Evolutionary conservation across 176 grass and related monocot species (phyloP).

Genomic region (Pontederia paniculata): DNA sequence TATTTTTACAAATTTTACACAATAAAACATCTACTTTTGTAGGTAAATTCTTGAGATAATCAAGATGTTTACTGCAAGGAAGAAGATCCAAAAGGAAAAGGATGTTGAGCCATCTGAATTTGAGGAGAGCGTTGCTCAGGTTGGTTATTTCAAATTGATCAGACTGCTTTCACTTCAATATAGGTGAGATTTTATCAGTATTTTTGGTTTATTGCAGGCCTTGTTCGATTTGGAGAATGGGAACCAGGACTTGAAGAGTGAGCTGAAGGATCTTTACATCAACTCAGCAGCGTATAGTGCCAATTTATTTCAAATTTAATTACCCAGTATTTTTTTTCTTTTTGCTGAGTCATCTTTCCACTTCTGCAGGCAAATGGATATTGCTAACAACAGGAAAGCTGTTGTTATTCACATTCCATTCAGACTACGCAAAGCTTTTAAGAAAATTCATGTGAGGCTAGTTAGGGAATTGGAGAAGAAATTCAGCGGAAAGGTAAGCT

Average conservation of each 20-base stretch:
- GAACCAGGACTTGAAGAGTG: constrained; percentile 82
- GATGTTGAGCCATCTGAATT: constrained; percentile 73
- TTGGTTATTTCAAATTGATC: constrained; percentile 1
- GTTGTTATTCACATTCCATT: constrained; percentile 10
- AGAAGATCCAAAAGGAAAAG: constrained; percentile 98
- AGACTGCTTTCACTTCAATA: too few relatives aligned
- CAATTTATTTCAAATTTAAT: too few relatives aligned
- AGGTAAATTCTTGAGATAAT: neutral
- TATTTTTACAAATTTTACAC: too few relatives aligned
- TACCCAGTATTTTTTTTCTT: neutral
- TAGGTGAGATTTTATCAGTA: neutral
- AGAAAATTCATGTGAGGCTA: constrained; percentile 14
- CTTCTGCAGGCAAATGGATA: neutral
- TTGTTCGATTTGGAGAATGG: constrained; percentile 95
- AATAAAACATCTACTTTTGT: neutral
- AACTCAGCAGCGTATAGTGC: constrained; percentile 41
- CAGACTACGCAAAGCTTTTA: constrained; percentile 9
- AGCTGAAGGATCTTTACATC: constrained; percentile 91
- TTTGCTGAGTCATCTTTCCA: neutral
- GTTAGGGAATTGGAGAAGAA: constrained; percentile 17
- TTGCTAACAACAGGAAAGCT: constrained; percentile 10
- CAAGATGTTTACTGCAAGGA: constrained; percentile 90
- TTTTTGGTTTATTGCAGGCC: constrained; percentile 28
- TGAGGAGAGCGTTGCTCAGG: constrained; percentile 90
- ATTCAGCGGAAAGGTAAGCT: constrained; percentile 11